Evolutionary conservation across 208 protist species (phyloP).

Genomic region (Leishmania lainsoni): DNA sequence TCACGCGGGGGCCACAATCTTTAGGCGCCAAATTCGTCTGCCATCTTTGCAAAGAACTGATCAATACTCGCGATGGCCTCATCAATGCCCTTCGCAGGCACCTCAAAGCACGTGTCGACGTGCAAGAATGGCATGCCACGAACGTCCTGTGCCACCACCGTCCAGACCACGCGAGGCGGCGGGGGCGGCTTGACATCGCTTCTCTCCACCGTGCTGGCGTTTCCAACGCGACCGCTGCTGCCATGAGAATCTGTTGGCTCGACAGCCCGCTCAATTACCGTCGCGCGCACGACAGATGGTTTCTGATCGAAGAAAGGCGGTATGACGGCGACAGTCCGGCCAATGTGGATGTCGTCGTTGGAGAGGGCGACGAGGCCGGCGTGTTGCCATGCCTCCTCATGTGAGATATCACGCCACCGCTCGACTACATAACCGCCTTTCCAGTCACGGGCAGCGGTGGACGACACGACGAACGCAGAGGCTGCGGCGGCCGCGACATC

Average conservation of each 20-base stretch:
- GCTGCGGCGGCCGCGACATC: background rate
- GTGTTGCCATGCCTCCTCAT: conserved; percentile 37
- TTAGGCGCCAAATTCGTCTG: background rate
- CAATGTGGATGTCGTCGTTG: conserved; percentile 40
- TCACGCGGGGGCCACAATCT: background rate
- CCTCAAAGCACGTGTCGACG: conserved; percentile 58
- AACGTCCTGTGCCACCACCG: conserved; percentile 51
- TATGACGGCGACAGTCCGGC: conserved; percentile 64
- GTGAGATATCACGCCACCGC: conserved; percentile 52
- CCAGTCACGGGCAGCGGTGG: conserved; percentile 6
- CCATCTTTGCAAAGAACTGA: conserved; percentile 54
- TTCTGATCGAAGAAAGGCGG: conserved; percentile 60
- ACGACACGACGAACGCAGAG: background rate
- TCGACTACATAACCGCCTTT: conserved; percentile 66
- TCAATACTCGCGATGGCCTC: conserved; percentile 53
- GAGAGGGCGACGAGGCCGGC: conserved; percentile 49
- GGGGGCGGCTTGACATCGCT: background rate
- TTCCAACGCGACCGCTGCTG: background rate
- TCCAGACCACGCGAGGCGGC: conserved; percentile 45
- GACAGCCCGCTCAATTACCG: conserved; percentile 51
- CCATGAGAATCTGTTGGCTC: conserved; percentile 5
- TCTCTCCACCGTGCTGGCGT: background rate
- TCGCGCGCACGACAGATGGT: conserved; percentile 67
- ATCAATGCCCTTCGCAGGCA: conserved; percentile 36
- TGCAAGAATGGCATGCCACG: conserved; percentile 60